phyloP scores from a whole-genome alignment of 2,329 filamentous ascomycete genomes.

The Pseudodiploospora longispora region DNA sequence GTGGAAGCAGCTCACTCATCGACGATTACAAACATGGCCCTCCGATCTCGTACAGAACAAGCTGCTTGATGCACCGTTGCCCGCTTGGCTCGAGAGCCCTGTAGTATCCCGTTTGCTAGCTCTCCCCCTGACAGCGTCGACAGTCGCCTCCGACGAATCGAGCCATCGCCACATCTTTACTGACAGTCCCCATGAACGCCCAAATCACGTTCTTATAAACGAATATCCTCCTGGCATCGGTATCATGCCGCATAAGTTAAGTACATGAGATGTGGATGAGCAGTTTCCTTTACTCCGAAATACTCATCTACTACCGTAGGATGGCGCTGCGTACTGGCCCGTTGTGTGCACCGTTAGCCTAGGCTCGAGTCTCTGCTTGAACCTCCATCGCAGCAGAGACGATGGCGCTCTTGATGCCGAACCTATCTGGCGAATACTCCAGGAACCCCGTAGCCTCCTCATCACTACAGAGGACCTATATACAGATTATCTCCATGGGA shows the following conservation, averaged over 20 bases:
- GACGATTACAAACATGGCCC: slow-evolving; percentile 85
- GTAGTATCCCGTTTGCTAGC: slow-evolving; percentile 54
- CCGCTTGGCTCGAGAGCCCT: slow-evolving; percentile 64
- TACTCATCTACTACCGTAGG: slow-evolving; percentile 36
- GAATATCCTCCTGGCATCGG: slow-evolving; percentile 82
- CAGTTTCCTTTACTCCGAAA: slow-evolving; percentile 6
- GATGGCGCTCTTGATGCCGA: slow-evolving; percentile 47
- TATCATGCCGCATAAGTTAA: slow-evolving; percentile 87
- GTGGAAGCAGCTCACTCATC: slow-evolving; percentile 84
- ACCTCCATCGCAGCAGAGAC: slow-evolving; percentile 60
- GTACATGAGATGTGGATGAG: slow-evolving; percentile 15
- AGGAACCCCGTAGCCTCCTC: slow-evolving; percentile 75
- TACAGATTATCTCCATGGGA: slow-evolving; percentile 65
- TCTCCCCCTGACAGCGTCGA: slow-evolving; percentile 26
- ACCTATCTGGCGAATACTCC: slow-evolving; percentile 55
- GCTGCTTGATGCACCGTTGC: slow-evolving; percentile 66
- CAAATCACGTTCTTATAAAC: slow-evolving; percentile 92
- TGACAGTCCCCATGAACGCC: slow-evolving; percentile 61
- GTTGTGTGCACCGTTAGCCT: slow-evolving; percentile 89
- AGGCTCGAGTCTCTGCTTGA: slow-evolving; percentile 67
- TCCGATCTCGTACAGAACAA: slow-evolving; percentile 72
- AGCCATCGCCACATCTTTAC: slow-evolving; percentile 39
- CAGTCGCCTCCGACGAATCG: slow-evolving; percentile 13
- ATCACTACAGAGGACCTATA: slow-evolving; percentile 65
- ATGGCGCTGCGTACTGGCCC: slow-evolving; percentile 78